Base-by-base conservation (phyloP, 148 eudicot genomes). In the Vaccinium vitisidaea region DNA sequence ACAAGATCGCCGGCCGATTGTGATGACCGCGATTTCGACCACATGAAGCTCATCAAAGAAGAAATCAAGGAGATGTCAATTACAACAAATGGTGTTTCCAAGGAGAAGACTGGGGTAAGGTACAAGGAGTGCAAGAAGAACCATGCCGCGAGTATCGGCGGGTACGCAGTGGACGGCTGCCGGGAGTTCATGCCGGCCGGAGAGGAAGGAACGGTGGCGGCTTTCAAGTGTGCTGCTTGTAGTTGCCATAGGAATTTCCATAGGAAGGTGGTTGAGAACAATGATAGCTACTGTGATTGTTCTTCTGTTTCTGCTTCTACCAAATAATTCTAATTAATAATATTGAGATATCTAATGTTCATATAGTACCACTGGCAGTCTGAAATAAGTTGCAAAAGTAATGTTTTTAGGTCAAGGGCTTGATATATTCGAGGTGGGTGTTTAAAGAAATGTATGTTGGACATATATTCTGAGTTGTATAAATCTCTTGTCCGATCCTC, bases 101-200 rank as follows among this genome's bases (percentile, higher is more conserved):
- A 43, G 18, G 49, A 80, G 32, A 69, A 61, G 18, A 21, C 0
- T 13, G 19, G 11, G 36, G 55, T 85, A 46, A 83, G 54, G 52
- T 88, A 89, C 84, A 84, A 75, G 55, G 87, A 89, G 81, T 89
- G 91, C 84, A 79, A 77, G 78, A 89, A 85, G 82, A 89, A 89
- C 82, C 91, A 89, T 80, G 91, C 91, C 0, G 91, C 91, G 2
- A 81, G 67, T n/a, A 85, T 85, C 25, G 91, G 91, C 0, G 85
- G 85, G 19, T 71, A 83, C 70, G 89, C 88, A 0, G 88, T 89
- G 21, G 91, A 89, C 53, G 91, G 91, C 1, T 89, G 91, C 70
- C 71, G 89, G 30, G 91, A 89, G 74, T 89, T 89, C 82, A 89
- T 89, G 91, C 81, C 89, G 6, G 80, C 89, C 12, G 88, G 89